Base-by-base conservation (phyloP, 345 rosid genomes). In the Anacardium occidentale region DNA sequence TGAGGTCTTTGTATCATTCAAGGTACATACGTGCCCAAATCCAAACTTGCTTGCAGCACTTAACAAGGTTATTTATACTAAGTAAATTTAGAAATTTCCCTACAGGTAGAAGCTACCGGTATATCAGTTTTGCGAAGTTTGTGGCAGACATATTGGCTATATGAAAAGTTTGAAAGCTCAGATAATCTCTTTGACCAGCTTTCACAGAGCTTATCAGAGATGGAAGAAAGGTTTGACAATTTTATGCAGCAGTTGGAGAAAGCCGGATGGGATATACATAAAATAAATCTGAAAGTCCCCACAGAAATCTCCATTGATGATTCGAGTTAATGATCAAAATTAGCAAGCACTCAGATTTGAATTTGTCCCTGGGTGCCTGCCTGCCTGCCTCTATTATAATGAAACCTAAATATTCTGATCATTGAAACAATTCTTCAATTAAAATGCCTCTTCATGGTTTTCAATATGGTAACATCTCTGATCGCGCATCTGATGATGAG, bases 101-200 rank as follows among this genome's bases (percentile, higher is more conserved):
- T 77, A 66, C 83, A 94, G 97, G 90, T 80, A 34, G 90, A 85
- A 68, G 98, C 97, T 65, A 84, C 95, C 18, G 87, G 91, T 75
- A 77, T 79, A 68, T 83, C 92, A 1, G 93, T 88, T 69, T 76
- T 94, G 79, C 88, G 88, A 74, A 76, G 98, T 61, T 78, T 92
- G 59, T 92, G 97, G 97, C 95, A 94, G 79, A 74, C 91, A 13
- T 88, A 85, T 67, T 94, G 97, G 97, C 83, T 92, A 72, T 58
- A 84, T 18, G 86, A 85, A 84, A 87, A 89, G 78, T 77, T 86
- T 82, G 77, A 83, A 55, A 34, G 69, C 57, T 47, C 62, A 1
- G 71, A 65, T 53, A 50, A 69, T 78, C 76, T 72, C 63, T 72
- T 73, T 64, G 78, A 82, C 62, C 78, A 82, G 80, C 85, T 89